Evolutionary conservation across 176 grass and related monocot genomes (phyloP).

Genomic region (barley (Hordeum vulgare)): MorexV3_pseudomolecules_assembly NC_058518.1:394567945-394568444

Average conservation of each 20-base stretch:
- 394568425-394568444: background rate
- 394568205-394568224: background rate
- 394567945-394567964: background rate
- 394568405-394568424: background rate
- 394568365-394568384: background rate
- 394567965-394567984: background rate
- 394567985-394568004: too few relatives aligned
- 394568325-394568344: too few relatives aligned
- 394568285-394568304: background rate
- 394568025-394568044: too few relatives aligned
- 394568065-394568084: background rate
- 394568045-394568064: too few relatives aligned
- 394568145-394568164: background rate
- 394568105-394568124: background rate
- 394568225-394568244: background rate
- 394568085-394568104: background rate
- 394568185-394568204: background rate
- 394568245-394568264: background rate
- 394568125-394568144: background rate
- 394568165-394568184: background rate
- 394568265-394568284: constrained; percentile 16
- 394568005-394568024: too few relatives aligned
- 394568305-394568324: too few relatives aligned
- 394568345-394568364: too few relatives aligned
- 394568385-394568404: background rate